These are phyloP conservation scores for Sugiyamaella boreocaroliniensis DNA, from an alignment of 805 yeast species.

Conservation along the genomic window DNA sequence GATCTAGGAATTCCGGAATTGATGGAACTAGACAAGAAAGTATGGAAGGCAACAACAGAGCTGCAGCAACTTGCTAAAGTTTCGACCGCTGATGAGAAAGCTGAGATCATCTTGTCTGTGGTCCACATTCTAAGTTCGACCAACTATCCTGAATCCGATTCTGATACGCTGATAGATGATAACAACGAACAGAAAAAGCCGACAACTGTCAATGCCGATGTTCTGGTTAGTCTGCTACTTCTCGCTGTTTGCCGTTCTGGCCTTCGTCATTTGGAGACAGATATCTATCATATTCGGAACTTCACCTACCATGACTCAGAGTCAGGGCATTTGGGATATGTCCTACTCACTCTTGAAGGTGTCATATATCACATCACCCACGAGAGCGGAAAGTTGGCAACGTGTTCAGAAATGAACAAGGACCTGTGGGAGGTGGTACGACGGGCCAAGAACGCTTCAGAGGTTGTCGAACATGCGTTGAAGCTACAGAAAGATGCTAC, in stretches of 20 bases:
- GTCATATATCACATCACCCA: constrained; percentile 59
- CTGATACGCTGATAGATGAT: background rate
- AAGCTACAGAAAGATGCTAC: constrained; percentile 1
- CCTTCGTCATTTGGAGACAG: constrained; percentile 52
- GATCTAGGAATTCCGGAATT: constrained; percentile 22
- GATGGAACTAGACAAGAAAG: constrained; percentile 36
- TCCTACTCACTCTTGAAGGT: constrained; percentile 77
- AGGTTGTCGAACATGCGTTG: constrained; percentile 1
- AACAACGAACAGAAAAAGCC: background rate
- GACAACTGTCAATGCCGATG: constrained; percentile 66
- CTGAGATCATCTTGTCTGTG: constrained; percentile 40
- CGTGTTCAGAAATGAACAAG: constrained; percentile 42
- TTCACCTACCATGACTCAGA: constrained; percentile 47
- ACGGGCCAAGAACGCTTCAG: constrained; percentile 22
- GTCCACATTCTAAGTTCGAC: constrained; percentile 37
- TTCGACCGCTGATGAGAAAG: constrained; percentile 25
- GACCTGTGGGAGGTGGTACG: constrained; percentile 49
- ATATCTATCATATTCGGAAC: constrained; percentile 56
- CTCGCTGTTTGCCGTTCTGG: constrained; percentile 62
- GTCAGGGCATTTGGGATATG: constrained; percentile 64
- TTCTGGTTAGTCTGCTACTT: constrained; percentile 63
- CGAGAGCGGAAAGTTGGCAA: constrained; percentile 35
- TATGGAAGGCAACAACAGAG: constrained; percentile 45
- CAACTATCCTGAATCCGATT: constrained; percentile 11
- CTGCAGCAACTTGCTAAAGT: constrained; percentile 40